A percentile compares a stretch with the other conserved stretches of the same genome.
These are phyloP conservation scores for Ascomycota sp. DNA, from an alignment of 2,329 filamentous ascomycete species.

Conservation along the genomic window DNA sequence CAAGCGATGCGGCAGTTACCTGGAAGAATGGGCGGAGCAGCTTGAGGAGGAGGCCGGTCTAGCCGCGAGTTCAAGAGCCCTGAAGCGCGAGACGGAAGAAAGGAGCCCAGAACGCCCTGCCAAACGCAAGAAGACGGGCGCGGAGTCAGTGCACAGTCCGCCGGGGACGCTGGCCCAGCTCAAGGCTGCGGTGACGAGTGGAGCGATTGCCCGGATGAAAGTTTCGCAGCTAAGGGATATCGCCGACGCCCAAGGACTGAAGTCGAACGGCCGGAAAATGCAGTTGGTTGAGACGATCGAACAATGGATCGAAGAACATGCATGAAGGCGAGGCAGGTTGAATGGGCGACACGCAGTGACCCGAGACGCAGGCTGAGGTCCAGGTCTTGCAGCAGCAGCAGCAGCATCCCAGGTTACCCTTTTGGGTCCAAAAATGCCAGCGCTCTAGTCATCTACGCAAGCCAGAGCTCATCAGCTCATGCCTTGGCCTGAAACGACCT, in stretches of 20 bases:
- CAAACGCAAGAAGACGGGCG: slow-evolving; percentile 22
- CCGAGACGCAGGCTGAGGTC: too few species aligned
- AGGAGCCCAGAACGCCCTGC: slow-evolving; percentile 18
- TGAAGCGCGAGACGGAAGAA: slow-evolving; percentile 32
- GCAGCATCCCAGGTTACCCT: too few species aligned
- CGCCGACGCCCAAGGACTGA: slow-evolving; percentile 24
- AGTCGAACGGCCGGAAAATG: slow-evolving; percentile 29
- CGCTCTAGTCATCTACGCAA: too few species aligned
- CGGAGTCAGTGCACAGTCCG: slow-evolving; percentile 13
- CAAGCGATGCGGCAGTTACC: slow-evolving; percentile 64
- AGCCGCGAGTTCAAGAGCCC: slow-evolving; percentile 16
- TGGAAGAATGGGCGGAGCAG: slow-evolving; percentile 54
- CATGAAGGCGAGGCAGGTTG: neutral
- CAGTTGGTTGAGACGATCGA: slow-evolving; percentile 35
- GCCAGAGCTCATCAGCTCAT: too few species aligned
- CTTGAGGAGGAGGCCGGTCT: slow-evolving; percentile 35
- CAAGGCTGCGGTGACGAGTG: slow-evolving; percentile 21
- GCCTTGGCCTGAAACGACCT: too few species aligned
- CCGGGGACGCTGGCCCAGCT: slow-evolving; percentile 25
- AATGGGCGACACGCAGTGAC: too few species aligned
- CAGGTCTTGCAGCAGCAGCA: too few species aligned
- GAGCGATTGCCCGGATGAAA: slow-evolving; percentile 30
- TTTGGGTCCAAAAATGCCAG: too few species aligned
- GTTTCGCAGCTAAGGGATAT: slow-evolving; percentile 31
- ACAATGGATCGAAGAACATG: slow-evolving; percentile 31